A percentile compares a stretch with the other conserved stretches of the same genome.
Conservation (phyloP, 2,329 filamentous ascomycete species). For the Ilyonectria sp. region DNA sequence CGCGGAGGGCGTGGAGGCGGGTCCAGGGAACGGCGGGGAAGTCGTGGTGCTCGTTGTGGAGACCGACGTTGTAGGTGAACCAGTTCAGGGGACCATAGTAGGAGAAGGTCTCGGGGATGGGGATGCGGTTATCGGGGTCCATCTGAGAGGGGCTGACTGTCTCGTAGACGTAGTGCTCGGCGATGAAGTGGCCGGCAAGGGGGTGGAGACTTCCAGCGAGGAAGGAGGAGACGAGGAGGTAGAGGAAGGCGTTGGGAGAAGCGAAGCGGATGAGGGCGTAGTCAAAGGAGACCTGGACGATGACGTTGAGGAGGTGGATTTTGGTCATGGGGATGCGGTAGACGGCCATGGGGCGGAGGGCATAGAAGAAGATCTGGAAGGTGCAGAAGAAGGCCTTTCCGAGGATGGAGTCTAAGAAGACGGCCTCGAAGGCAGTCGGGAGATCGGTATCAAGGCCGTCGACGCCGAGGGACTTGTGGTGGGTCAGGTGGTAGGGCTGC, state of each 20-base stretch:
- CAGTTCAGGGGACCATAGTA: constrained; percentile 96
- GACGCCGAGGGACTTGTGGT: constrained; percentile 98
- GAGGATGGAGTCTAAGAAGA: constrained; percentile 93
- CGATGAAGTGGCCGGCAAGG: constrained; percentile 97
- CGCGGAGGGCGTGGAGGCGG: constrained; percentile 80
- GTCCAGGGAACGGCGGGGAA: constrained; percentile 99
- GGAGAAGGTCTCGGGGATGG: constrained; percentile 93
- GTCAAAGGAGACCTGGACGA: constrained; percentile 85
- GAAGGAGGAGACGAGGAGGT: constrained; percentile 92
- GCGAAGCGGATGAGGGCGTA: constrained; percentile 73
- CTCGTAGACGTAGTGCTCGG: constrained; percentile 92
- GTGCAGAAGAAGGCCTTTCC: constrained; percentile 99
- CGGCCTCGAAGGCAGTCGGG: constrained; percentile 89
- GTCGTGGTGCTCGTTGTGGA: constrained; percentile 99
- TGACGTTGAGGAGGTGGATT: constrained; percentile 87
- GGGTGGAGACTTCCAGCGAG: constrained; percentile 94
- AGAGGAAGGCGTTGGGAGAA: constrained; percentile 78
- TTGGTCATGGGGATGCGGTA: constrained; percentile 90
- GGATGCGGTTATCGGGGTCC: constrained; percentile 72
- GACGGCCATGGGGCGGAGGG: constrained; percentile 93
- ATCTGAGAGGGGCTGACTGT: constrained; percentile 69
- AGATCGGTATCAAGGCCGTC: constrained; percentile 97
- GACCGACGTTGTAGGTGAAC: constrained; percentile 95
- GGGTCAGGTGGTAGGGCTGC: constrained; percentile 95
- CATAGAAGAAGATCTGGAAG: constrained; percentile 99